Evolutionary conservation across 1,284 basidiomycete genomes (phyloP), one percentile per base, ranked within the genome.

Genomic region (Neolentinus lepideus): DNA sequence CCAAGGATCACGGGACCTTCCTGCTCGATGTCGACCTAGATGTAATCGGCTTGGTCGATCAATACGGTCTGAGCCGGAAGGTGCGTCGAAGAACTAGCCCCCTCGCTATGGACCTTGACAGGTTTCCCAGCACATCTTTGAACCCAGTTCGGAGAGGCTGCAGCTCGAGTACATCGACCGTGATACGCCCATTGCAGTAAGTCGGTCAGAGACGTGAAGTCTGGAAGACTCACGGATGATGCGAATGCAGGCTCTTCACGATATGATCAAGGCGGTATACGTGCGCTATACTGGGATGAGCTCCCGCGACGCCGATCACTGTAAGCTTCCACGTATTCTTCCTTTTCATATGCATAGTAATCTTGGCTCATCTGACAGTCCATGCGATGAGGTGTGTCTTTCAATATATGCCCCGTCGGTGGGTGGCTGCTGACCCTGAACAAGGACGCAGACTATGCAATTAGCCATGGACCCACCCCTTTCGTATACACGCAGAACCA

Each of bases 211-310:
- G n/a, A n/a, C n/a, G n/a, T n/a, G n/a, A 52, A 16, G 47, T 12
- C 3, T 52, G 51, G 9, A 36, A 10, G 4, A 24, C 16, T 52
- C 21, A 10, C 25, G 6, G 26, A 24, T n/a, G 12, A 9, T 52
- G 14, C 19, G 27, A 29, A 79, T 79, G 76, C 71, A 75, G 55
- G 77, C 77, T 3, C 65, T 79, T 2, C 74, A 79, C 58, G 76
- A 78, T 56, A 69, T 79, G 33, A 74, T 77, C n/a, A 61, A 76
- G 61, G 63, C 65, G 0, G 77, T 77, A 22, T 70, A 69, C 56
- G 77, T 71, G 11, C 66, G 76, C n/a, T 79, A 79, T 65, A 71
- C 79, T 54, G 77, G 78, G 54, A 76, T 74, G 75, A 66, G 62
- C 47, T 61, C 58, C 9, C 63, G 61, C 38, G 58, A 59, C 35